Percentiles rank a stretch among this genome's conserved stretches.
Conservation (phyloP, 805 yeast genomes). For the Ogataea wickerhamii region DNA sequence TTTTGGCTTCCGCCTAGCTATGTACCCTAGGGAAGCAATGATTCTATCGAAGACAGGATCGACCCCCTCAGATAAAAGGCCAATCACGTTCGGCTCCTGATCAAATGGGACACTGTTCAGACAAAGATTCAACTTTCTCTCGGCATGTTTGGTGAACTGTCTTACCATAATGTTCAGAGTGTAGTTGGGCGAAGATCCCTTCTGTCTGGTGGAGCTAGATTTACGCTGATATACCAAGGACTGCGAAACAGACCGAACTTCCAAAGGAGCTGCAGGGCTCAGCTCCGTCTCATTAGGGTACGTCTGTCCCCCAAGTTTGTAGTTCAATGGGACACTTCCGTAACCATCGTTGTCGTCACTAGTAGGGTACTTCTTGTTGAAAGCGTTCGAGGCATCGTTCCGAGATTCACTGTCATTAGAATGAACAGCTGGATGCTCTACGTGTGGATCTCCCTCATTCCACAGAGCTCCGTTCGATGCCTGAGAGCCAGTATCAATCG, state of each 20-base stretch:
- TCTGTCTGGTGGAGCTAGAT: conserved; percentile 29
- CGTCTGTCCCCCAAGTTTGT: conserved; percentile 23
- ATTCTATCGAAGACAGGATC: conserved; percentile 86
- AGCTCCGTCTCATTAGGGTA: conserved; percentile 12
- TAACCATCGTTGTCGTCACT: conserved; percentile 17
- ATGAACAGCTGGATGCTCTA: too few species aligned
- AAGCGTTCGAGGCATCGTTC: not conserved
- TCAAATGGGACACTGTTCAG: conserved; percentile 57
- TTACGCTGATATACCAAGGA: not conserved
- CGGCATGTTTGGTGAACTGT: conserved; percentile 92
- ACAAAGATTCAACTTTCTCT: conserved; percentile 75
- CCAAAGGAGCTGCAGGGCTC: conserved; percentile 51
- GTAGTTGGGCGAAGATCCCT: conserved; percentile 70
- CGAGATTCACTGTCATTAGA: not conserved
- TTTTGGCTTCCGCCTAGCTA: conserved; percentile 85
- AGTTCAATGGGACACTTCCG: conserved; percentile 26
- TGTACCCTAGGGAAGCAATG: conserved; percentile 81
- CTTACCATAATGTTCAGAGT: conserved; percentile 93
- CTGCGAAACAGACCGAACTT: not conserved
- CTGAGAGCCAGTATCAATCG: not conserved
- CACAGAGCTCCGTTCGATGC: not conserved
- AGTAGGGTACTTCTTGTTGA: not conserved
- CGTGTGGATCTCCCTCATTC: too few species aligned
- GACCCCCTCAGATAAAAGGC: conserved; percentile 76
- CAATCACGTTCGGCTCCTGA: conserved; percentile 76